phyloP scores from a whole-genome alignment of 192 early-diverging fungal genomes.

The Coemansia sp. region DNA sequence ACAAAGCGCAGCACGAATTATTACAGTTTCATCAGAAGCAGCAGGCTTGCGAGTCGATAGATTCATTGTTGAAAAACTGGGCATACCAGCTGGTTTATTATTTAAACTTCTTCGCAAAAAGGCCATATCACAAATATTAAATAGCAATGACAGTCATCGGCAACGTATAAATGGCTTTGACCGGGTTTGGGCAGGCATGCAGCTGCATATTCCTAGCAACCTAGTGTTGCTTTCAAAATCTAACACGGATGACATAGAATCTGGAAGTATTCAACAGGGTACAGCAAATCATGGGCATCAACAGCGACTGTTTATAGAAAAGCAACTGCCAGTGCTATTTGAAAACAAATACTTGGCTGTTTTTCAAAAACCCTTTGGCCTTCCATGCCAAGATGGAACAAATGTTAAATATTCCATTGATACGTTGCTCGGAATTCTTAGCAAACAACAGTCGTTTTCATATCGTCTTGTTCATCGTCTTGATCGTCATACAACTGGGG shows the following conservation, averaged over 20 bases:
- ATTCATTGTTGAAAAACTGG: conserved; percentile 7
- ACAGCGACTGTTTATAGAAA: neutral
- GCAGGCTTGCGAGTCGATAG: conserved; percentile 25
- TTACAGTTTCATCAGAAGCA: conserved; percentile 19
- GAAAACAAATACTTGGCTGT: conserved; percentile 21
- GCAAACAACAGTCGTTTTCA: conserved; percentile 2
- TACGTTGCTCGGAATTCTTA: conserved; percentile 15
- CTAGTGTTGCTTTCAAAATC: conserved; percentile 8
- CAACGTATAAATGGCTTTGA: conserved; percentile 19
- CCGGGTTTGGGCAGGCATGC: conserved; percentile 27
- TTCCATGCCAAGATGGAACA: conserved; percentile 35
- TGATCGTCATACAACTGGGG: conserved; percentile 32
- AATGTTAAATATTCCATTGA: conserved; percentile 19
- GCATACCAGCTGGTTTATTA: conserved; percentile 14
- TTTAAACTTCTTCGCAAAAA: conserved; percentile 34
- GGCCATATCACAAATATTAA: conserved; percentile 3
- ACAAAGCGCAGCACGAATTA: neutral
- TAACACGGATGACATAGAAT: neutral
- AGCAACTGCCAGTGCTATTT: conserved; percentile 17
- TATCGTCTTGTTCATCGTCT: conserved; percentile 33
- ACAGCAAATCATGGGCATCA: neutral
- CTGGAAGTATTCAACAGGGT: neutral
- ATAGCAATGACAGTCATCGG: neutral
- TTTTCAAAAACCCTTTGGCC: conserved; percentile 22
- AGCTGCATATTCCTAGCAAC: conserved; percentile 15